Base-by-base conservation (phyloP, 2,329 filamentous ascomycete genomes). In the Cladorrhinum sp. region DNA sequence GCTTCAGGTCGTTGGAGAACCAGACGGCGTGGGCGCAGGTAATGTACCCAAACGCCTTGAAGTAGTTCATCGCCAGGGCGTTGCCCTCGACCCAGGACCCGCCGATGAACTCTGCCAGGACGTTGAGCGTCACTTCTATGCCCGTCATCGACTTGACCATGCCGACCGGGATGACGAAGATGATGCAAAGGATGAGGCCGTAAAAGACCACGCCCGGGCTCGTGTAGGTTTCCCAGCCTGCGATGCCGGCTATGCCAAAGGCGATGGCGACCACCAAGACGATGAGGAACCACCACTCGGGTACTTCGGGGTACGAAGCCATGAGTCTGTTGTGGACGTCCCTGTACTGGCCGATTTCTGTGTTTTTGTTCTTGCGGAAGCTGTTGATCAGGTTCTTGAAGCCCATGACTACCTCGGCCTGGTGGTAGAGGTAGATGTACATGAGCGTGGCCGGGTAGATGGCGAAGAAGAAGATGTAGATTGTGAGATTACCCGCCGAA, bases 201-300 rank as follows among this genome's bases (percentile, higher is more conserved):
- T 81, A 68, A 50, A 84, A 73, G 60, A 82, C 81, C 0, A 76
- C 78, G 74, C 78, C 82, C 76, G 80, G 81, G 10, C 74, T 65
- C 1, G 78, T 79, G 58, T 78, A 70, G 0, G 77, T 80, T 1
- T 77, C 73, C 70, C 73, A 79, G 18, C 67, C 66, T 2, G 71
- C 70, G 20, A 78, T 68, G 12, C 69, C 72, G 1, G 69, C 67
- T 32, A 75, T 69, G 50, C 75, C 75, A 16, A 75, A 57, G 13
- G 68, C 65, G 25, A 75, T 64, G 3, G 75, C 70, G 9, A 66
- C 27, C 23, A 70, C 50, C 24, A 69, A 57, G 18, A 74, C 68
- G 6, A 71, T 60, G 8, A 75, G 50, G 62, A 79, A 81, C 77
- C 77, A 80, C 77, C 77, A 80, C 52, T 80, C 77, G 0, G 78